These are phyloP conservation scores for Musa itinerans DNA, from an alignment of 176 grass and related monocot species.

Conservation along the genomic window DNA sequence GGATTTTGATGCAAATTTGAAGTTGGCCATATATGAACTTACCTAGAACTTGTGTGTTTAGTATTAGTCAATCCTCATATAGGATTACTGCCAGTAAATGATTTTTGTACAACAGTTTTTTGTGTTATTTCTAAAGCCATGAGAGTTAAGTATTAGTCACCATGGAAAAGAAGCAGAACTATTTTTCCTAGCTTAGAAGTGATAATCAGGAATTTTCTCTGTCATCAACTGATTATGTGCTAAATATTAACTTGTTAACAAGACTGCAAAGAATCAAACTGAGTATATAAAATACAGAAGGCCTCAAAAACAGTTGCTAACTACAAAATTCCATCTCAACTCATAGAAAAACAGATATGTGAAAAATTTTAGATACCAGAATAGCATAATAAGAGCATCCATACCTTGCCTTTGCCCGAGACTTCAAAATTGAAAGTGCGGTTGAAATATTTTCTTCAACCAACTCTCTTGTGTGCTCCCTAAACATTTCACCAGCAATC, in stretches of 20 bases:
- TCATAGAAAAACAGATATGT: background rate
- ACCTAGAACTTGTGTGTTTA: background rate
- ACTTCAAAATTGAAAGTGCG: conserved; percentile 66
- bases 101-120: no score
- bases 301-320: background rate
- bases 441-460: conserved; percentile 76
- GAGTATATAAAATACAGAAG: background rate
- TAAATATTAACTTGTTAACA: background rate
- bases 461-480: conserved; percentile 62
- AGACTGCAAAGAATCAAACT: background rate
- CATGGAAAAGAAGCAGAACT: no score
- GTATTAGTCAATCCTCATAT: background rate
- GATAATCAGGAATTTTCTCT: background rate
- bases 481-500: conserved; percentile 89
- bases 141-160: no score
- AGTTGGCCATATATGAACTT: background rate
- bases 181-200: background rate
- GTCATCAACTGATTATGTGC: background rate
- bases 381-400: conserved; percentile 19
- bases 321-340: background rate
- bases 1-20: background rate
- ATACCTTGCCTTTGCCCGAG: conserved; percentile 54
- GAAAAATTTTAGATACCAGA: background rate
- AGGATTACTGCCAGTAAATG: background rate
- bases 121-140: no score